Evolutionary conservation across 345 rosid genomes (phyloP).

Genomic region (Xanthoceras sorbifolium): DNA sequence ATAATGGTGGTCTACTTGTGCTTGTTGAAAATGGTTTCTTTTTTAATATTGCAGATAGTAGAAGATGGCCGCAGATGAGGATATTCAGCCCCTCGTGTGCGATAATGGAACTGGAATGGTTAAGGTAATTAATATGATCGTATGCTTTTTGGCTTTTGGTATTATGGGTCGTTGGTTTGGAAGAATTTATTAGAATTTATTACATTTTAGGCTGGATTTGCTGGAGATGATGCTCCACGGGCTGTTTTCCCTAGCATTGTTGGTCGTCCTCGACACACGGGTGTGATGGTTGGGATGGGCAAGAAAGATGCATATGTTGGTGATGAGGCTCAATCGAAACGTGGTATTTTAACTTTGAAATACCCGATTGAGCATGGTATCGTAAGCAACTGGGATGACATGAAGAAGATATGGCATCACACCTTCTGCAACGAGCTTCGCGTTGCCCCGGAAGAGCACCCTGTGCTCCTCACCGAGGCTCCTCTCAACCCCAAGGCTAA

Average conservation of each 20-base stretch:
- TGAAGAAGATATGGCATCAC: constrained; percentile 96
- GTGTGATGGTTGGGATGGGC: constrained; percentile 88
- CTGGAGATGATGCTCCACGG: constrained; percentile 91
- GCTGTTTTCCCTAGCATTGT: constrained; percentile 95
- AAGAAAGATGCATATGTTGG: constrained; percentile 92
- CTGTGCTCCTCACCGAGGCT: constrained; percentile 78
- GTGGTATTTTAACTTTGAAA: constrained; percentile 80
- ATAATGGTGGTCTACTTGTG: background rate
- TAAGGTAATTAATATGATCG: constrained; percentile 70
- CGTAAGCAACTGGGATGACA: constrained; percentile 96
- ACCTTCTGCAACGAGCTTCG: constrained; percentile 95
- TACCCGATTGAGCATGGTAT: constrained; percentile 91
- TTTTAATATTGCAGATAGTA: constrained; percentile 32
- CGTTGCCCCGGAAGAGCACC: constrained; percentile 93
- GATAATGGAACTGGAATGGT: constrained; percentile 95
- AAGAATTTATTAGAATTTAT: too few relatives aligned
- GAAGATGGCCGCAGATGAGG: constrained; percentile 68
- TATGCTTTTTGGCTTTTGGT: too few relatives aligned
- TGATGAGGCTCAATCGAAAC: constrained; percentile 76
- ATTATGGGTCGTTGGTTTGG: background rate
- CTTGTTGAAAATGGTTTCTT: background rate
- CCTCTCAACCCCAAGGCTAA: constrained; percentile 98
- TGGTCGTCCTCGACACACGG: constrained; percentile 93
- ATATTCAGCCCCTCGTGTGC: constrained; percentile 69
- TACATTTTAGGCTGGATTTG: too few relatives aligned